Evolutionary conservation across 371 early-diverging fungal species (phyloP).

Genomic region (Mortierella sp.): DNA sequence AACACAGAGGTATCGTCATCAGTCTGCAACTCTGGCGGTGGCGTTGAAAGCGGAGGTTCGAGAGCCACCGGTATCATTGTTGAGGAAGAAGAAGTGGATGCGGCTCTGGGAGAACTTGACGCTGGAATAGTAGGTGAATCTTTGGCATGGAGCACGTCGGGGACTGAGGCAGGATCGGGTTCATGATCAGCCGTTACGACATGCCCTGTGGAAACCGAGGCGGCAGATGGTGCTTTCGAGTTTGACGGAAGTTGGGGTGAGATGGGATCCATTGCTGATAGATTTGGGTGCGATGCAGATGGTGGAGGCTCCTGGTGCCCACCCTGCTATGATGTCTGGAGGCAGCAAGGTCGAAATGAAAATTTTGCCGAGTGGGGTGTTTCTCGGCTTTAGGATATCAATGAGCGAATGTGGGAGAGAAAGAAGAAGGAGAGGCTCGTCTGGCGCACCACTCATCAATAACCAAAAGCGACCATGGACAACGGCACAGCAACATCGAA

Average conservation of each 20-base stretch:
- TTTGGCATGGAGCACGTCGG: not conserved
- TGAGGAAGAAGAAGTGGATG: too few species aligned
- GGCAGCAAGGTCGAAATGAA: too few species aligned
- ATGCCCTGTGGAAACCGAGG: not conserved
- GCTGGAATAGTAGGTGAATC: not conserved
- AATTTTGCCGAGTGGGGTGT: too few species aligned
- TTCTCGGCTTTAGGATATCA: too few species aligned
- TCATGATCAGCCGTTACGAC: not conserved
- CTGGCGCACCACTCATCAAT: too few species aligned
- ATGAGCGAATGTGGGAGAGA: too few species aligned
- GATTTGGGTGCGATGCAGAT: too few species aligned
- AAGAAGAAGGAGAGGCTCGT: too few species aligned
- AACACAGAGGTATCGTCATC: slow-evolving; percentile 3
- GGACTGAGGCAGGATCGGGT: not conserved
- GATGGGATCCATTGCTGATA: not conserved
- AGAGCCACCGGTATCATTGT: not conserved
- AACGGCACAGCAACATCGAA: slow-evolving; percentile 42
- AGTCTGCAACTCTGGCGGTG: not conserved
- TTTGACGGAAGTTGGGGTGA: not conserved
- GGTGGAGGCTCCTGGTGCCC: too few species aligned
- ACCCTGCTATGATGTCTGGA: too few species aligned
- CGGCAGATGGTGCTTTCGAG: not conserved
- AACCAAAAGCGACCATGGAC: slow-evolving; percentile 46
- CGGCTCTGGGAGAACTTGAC: not conserved
- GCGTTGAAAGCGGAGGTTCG: not conserved